Evolutionary conservation across 257 asterid species (phyloP), one percentile per base, ranked within the genome.

Genomic region (Plantago elongata): DNA sequence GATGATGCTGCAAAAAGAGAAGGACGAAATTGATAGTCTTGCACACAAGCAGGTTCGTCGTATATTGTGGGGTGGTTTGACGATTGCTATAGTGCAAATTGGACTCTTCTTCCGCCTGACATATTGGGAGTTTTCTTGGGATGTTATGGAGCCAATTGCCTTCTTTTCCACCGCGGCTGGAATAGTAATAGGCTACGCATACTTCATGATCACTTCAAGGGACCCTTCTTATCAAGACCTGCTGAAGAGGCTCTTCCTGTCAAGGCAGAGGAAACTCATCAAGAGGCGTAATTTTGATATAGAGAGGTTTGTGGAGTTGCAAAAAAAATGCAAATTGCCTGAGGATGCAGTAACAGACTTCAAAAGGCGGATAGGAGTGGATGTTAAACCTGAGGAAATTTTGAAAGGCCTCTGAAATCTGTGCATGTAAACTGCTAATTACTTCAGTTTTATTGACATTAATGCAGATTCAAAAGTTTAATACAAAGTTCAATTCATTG

Each of bases 121-220:
- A 0, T 91, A 82, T 72, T 91, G 98, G 98, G 98, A 91, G 66
- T 91, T 88, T 66, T 88, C 96, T 57, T 91, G 98, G 98, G 95
- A 91, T 11, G 94, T 88, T 47, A 91, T 91, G 98, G 98, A 91
- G 74, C 98, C 96, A 5, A 81, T 88, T 46, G 94, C 95, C 2
- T 91, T 91, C 66, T 88, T 88, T 81, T 74, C 88, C 4, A 87
- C 95, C 12, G 45, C 96, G 42, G 51, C 85, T 1, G 95, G 98
- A 44, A 78, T 91, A 34, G 86, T 91, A 15, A 16, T 91, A 22
- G 96, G 96, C 52, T 88, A 91, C 58, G 88, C 92, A 54, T 91
- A 91, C 70, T 91, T 91, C 80, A 69, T 91, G 65, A 8, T 82
- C 77, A 91, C 98, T 59, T 86, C 95, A 44, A 78, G 94, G 77